Conservation (phyloP, 1,284 basidiomycete genomes). For the Schizophyllum amplum region DNA sequence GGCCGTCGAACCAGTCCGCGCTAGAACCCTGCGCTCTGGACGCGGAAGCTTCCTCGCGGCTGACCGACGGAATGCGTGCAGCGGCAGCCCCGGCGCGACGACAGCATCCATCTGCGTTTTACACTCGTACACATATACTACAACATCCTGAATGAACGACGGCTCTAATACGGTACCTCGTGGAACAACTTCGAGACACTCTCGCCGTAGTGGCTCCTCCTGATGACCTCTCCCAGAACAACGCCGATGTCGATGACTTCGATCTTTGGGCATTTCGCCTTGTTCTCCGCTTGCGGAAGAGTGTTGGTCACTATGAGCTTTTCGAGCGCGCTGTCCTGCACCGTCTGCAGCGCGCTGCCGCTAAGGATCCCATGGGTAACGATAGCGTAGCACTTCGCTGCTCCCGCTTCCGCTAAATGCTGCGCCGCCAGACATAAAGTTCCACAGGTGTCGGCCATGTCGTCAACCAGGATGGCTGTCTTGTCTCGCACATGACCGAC, state of each 20-base stretch:
- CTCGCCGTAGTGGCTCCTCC: constrained; percentile 84
- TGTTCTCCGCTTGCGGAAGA: constrained; percentile 83
- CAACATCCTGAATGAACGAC: no score
- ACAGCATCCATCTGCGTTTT: no score
- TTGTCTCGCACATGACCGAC: constrained; percentile 94
- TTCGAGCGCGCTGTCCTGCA: constrained; percentile 75
- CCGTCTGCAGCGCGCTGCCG: constrained; percentile 74
- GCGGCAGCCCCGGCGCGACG: no score
- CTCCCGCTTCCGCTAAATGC: constrained; percentile 88
- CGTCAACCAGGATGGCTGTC: constrained; percentile 95
- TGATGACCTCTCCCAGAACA: constrained; percentile 94
- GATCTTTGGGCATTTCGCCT: constrained; percentile 75
- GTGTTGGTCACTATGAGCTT: constrained; percentile 99
- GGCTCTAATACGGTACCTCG: constrained; percentile 69
- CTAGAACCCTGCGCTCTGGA: no score
- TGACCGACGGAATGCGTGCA: no score
- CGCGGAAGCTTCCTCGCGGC: no score
- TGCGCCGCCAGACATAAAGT: constrained; percentile 91
- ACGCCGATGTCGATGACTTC: constrained; percentile 95
- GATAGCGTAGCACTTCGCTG: constrained; percentile 80
- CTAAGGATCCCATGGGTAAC: constrained; percentile 98
- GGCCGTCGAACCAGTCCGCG: no score
- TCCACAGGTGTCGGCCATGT: constrained; percentile 99
- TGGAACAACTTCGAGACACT: constrained; percentile 79
- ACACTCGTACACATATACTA: no score